Evolutionary conservation across 805 yeast genomes (phyloP).

Genomic region (Candida berthetii): DNA sequence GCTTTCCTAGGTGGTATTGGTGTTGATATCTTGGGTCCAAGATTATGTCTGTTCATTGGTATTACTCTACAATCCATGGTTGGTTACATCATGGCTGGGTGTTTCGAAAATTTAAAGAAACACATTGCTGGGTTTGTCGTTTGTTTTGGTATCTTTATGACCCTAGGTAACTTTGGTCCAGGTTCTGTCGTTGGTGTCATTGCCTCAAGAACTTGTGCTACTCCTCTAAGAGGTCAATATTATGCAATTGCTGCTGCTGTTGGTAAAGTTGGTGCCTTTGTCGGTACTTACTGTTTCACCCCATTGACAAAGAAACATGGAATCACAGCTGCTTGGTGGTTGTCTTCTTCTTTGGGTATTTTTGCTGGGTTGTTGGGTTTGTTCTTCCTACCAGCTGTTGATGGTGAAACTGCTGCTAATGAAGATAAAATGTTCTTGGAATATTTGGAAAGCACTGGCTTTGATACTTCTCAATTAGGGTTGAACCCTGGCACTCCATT

Average conservation of each 20-base stretch:
- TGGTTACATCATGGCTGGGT: conserved; percentile 81
- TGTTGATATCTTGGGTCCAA: conserved; percentile 90
- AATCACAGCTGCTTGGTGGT: conserved; percentile 72
- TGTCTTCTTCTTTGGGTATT: conserved; percentile 71
- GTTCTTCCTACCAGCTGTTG: conserved; percentile 72
- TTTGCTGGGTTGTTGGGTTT: conserved; percentile 65
- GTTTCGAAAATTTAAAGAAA: conserved; percentile 45
- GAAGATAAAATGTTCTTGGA: conserved; percentile 72
- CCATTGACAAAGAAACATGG: conserved; percentile 64
- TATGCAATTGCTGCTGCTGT: conserved; percentile 89
- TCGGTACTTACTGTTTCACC: conserved; percentile 87
- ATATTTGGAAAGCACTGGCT: conserved; percentile 67
- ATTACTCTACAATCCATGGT: conserved; percentile 66
- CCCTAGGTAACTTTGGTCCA: conserved; percentile 91
- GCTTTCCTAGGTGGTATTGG: conserved; percentile 75
- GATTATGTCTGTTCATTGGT: conserved; percentile 68
- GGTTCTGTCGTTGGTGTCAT: conserved; percentile 87
- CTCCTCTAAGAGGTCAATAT: conserved; percentile 86
- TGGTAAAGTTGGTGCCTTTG: conserved; percentile 91
- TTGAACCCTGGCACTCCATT: too few species aligned
- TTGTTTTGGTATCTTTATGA: conserved; percentile 79
- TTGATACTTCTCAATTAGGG: conserved; percentile 59
- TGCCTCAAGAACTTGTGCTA: conserved; percentile 85
- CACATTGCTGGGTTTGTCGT: conserved; percentile 78
- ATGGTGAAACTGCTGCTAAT: conserved; percentile 74